Evolutionary conservation across 2,329 filamentous ascomycete genomes (phyloP).

Genomic region (Penicillium sumatraense): DNA sequence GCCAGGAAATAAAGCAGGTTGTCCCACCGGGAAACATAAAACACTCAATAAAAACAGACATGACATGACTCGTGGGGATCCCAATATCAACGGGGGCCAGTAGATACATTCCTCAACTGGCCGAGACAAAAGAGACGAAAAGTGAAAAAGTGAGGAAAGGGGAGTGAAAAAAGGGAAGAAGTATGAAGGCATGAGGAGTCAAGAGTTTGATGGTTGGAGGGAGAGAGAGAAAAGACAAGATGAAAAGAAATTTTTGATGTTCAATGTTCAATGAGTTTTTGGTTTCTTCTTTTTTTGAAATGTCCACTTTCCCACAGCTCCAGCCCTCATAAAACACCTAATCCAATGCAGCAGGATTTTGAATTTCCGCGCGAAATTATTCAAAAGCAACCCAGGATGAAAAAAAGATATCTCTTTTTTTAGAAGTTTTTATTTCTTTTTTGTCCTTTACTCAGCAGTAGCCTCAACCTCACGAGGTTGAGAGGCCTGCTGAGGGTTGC

Average conservation of each 20-base stretch:
- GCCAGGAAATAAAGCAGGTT: slow-evolving; percentile 18
- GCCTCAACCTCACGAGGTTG: slow-evolving; percentile 43
- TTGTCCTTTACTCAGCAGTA: slow-evolving; percentile 29
- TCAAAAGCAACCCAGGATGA: slow-evolving; percentile 5
- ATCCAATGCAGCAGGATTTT: slow-evolving; percentile 27
- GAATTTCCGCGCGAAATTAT: slow-evolving; percentile 4
- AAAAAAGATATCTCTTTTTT: background rate
- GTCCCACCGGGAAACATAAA: slow-evolving; percentile 25
- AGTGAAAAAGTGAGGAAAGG: slow-evolving; percentile 18
- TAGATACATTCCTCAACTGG: slow-evolving; percentile 29
- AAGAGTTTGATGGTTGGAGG: background rate
- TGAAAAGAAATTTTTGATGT: slow-evolving; percentile 22
- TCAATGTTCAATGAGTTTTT: no score
- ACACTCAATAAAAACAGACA: slow-evolving; percentile 29
- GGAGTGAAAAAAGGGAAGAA: slow-evolving; percentile 27
- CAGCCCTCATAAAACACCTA: slow-evolving; percentile 24
- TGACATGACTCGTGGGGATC: slow-evolving; percentile 35
- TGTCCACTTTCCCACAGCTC: slow-evolving; percentile 10
- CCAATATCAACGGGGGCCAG: slow-evolving; percentile 26
- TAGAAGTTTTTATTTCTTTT: background rate
- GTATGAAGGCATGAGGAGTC: slow-evolving; percentile 8
- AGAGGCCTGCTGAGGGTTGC: slow-evolving; percentile 34
- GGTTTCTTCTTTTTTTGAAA: slow-evolving; percentile 5
- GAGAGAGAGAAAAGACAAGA: background rate
- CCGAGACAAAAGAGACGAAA: slow-evolving; percentile 19